Percentiles rank a stretch among this genome's conserved stretches.
Evolutionary conservation across 2,329 filamentous ascomycete species (phyloP).

Genomic region (Colletotrichum neosansevieriae): DNA sequence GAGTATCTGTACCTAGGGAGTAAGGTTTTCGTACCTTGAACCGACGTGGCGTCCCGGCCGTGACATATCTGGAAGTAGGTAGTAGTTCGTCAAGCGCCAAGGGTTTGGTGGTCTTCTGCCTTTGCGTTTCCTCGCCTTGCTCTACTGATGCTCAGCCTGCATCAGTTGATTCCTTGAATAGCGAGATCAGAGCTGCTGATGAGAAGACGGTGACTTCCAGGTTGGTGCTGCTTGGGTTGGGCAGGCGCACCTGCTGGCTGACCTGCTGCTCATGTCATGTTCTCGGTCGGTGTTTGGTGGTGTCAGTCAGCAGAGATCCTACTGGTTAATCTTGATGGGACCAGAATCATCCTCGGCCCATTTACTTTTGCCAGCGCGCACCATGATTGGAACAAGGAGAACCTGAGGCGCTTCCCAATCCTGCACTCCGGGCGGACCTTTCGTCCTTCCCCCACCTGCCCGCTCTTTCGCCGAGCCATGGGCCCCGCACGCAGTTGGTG

Average conservation of each 20-base stretch:
- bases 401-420: not conserved
- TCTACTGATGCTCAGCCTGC: not conserved
- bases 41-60: not conserved
- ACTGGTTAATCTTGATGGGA: conserved; percentile 22
- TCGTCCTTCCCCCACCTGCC: conserved; percentile 24
- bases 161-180: conserved; percentile 28
- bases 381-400: conserved; percentile 11
- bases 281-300: conserved; percentile 27
- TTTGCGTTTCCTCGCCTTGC: not conserved
- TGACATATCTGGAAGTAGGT: no score
- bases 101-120: not conserved
- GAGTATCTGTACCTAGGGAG: conserved; percentile 5
- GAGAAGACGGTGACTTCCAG: conserved; percentile 21
- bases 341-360: conserved; percentile 13
- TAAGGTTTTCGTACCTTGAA: not conserved
- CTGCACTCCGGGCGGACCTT: conserved; percentile 20
- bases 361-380: not conserved
- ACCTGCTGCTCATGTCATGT: conserved; percentile 33
- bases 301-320: conserved; percentile 36
- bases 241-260: conserved; percentile 12
- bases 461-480: conserved; percentile 31
- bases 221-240: conserved; percentile 1
- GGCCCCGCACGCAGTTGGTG: conserved; percentile 35
- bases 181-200: conserved; percentile 20
- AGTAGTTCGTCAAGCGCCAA: not conserved